Conservation (phyloP, 2,329 filamentous ascomycete species). For the Lasiodiplodia gonubiensis region DNA sequence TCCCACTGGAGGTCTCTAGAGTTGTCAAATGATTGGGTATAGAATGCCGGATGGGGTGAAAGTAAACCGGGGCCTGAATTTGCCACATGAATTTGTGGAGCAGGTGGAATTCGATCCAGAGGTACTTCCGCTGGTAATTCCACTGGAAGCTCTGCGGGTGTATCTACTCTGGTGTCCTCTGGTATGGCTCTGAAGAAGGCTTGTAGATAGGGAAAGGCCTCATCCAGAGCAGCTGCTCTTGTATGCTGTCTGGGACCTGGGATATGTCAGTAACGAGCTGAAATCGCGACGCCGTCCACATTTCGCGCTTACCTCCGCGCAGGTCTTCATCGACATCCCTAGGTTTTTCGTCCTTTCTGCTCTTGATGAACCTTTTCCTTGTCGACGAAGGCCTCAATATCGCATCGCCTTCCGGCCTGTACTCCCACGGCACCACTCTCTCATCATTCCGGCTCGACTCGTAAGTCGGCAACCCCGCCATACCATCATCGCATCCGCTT, state of each 20-base stretch:
- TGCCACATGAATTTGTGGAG: background rate
- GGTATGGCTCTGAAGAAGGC: background rate
- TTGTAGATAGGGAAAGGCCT: background rate
- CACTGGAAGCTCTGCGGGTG: background rate
- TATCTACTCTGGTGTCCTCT: background rate
- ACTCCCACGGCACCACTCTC: conserved; percentile 9
- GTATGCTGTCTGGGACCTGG: background rate
- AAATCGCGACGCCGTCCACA: background rate
- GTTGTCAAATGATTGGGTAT: background rate
- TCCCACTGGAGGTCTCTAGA: too few species aligned
- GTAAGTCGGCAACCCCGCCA: background rate
- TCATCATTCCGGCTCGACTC: conserved; percentile 5
- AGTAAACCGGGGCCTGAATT: background rate
- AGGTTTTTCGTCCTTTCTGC: background rate
- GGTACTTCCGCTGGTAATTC: conserved; percentile 1
- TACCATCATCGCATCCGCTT: conserved; percentile 28
- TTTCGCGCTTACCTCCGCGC: background rate
- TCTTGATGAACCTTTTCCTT: background rate
- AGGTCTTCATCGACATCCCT: background rate
- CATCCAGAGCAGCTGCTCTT: background rate
- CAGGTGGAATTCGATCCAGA: background rate
- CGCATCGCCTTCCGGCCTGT: conserved; percentile 4
- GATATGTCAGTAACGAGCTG: background rate
- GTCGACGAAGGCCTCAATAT: background rate
- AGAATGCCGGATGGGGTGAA: background rate